Evolutionary conservation across 2,329 filamentous ascomycete genomes (phyloP).

Genomic region (Xylaria sp.): DNA sequence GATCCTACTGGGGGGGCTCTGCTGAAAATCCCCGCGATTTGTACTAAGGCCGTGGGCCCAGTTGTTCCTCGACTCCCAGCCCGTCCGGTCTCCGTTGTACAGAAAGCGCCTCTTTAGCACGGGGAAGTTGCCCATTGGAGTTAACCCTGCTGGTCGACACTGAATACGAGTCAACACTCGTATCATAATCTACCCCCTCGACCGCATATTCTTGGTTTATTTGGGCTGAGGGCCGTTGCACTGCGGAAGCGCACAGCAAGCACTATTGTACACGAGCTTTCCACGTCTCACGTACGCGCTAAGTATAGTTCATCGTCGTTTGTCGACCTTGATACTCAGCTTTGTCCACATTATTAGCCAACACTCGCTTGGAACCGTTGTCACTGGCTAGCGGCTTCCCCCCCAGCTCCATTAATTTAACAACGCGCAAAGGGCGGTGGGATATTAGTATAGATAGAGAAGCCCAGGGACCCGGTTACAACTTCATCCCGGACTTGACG

Average conservation of each 20-base stretch:
- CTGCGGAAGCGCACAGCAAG: conserved; percentile 42
- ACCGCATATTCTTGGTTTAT: conserved; percentile 34
- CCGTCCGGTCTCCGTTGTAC: conserved; percentile 40
- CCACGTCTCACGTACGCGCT: conserved; percentile 38
- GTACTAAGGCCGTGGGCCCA: conserved; percentile 39
- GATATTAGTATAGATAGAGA: conserved; percentile 34
- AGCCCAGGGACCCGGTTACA: conserved; percentile 33
- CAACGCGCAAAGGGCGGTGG: conserved; percentile 35
- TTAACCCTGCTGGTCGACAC: conserved; percentile 35
- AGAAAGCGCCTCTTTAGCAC: conserved; percentile 44
- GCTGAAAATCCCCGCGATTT: conserved; percentile 37
- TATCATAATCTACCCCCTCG: conserved; percentile 36
- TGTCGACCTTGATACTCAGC: conserved; percentile 35
- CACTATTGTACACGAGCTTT: conserved; percentile 37
- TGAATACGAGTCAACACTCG: conserved; percentile 45
- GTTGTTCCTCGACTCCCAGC: conserved; percentile 37
- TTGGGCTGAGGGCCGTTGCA: conserved; percentile 40
- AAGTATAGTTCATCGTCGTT: conserved; percentile 38
- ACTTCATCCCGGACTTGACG: conserved; percentile 29
- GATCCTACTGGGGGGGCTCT: conserved; percentile 34
- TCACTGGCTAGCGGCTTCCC: conserved; percentile 39
- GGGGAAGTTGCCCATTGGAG: conserved; percentile 44
- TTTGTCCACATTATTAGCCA: conserved; percentile 39
- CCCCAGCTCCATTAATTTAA: conserved; percentile 32
- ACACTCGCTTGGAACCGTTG: conserved; percentile 34